A percentile compares a stretch with the other conserved stretches of the same genome.
Evolutionary conservation across 208 protist species (phyloP).

Genomic region (Crithidia mellificae): DNA sequence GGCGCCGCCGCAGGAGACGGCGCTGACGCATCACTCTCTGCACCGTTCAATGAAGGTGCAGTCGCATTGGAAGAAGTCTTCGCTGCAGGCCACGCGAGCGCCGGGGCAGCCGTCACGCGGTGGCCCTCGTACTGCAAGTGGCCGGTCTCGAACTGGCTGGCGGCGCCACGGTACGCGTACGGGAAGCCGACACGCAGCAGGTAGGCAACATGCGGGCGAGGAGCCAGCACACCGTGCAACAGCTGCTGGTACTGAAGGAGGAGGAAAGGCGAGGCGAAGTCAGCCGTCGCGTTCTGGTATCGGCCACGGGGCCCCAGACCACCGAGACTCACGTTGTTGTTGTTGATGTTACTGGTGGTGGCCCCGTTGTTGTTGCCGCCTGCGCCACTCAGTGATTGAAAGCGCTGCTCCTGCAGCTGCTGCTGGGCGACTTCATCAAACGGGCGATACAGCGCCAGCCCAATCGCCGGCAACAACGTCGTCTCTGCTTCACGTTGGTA

Average conservation of each 20-base stretch:
- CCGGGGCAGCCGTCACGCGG: slow-evolving; percentile 35
- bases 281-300: neutral
- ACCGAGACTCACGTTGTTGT: neutral
- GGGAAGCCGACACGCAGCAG: slow-evolving; percentile 37
- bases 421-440: slow-evolving; percentile 37
- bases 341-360: no score
- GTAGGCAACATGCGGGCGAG: slow-evolving; percentile 34
- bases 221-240: slow-evolving; percentile 27
- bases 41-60: no score
- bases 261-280: slow-evolving; percentile 37
- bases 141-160: slow-evolving; percentile 10
- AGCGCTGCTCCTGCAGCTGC: slow-evolving; percentile 24
- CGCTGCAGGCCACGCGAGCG: neutral
- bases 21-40: neutral
- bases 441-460: slow-evolving; percentile 44
- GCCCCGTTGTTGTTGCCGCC: no score
- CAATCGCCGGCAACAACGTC: slow-evolving; percentile 34
- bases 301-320: neutral
- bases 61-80: no score
- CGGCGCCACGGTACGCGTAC: slow-evolving; percentile 25
- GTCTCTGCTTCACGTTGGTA: slow-evolving; percentile 41
- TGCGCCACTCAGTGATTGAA: no score
- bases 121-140: slow-evolving; percentile 31
- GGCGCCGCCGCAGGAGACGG: neutral
- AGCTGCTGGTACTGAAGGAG: slow-evolving; percentile 43